phyloP scores from a whole-genome alignment of 805 yeast species.

The Kodamaea sagamina region DNA sequence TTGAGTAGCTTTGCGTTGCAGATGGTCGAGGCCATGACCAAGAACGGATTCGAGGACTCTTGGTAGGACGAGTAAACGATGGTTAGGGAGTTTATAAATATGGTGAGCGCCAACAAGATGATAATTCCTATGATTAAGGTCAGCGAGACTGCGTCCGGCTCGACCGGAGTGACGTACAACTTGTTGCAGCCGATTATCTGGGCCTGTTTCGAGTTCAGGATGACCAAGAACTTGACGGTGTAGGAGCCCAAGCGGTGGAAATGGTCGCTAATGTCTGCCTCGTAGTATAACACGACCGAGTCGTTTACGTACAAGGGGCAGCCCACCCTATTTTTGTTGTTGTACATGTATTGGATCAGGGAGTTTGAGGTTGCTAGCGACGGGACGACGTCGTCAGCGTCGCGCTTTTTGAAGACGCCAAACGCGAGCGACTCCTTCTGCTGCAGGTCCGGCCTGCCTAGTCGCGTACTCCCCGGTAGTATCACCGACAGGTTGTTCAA shows the following conservation, averaged over 20 bases:
- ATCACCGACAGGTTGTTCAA: neutral
- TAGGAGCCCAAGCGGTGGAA: conserved; percentile 49
- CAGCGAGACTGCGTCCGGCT: conserved; percentile 29
- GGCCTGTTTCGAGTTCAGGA: conserved; percentile 37
- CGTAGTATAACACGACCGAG: conserved; percentile 38
- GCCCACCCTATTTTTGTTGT: conserved; percentile 1
- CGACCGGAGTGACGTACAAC: conserved; percentile 51
- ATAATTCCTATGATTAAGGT: conserved; percentile 42
- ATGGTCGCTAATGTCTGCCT: conserved; percentile 41
- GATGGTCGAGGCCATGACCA: conserved; percentile 56
- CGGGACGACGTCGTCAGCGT: neutral
- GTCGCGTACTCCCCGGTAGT: neutral
- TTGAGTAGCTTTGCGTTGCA: conserved; percentile 57
- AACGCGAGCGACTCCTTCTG: neutral
- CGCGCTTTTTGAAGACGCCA: neutral
- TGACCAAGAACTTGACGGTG: conserved; percentile 40
- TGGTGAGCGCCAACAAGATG: conserved; percentile 41
- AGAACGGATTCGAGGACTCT: conserved; percentile 56
- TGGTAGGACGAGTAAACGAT: conserved; percentile 56
- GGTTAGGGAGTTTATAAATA: conserved; percentile 41
- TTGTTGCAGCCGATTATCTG: conserved; percentile 47
- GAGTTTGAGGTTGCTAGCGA: conserved; percentile 15
- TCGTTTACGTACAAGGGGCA: conserved; percentile 43
- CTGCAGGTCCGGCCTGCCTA: neutral
- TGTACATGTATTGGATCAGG: conserved; percentile 12